Evolutionary conservation across 495 filamentous ascomycete genomes (phyloP), one percentile per base, ranked within the genome.

Genomic region (Hypoxylon crocopeplum): DNA sequence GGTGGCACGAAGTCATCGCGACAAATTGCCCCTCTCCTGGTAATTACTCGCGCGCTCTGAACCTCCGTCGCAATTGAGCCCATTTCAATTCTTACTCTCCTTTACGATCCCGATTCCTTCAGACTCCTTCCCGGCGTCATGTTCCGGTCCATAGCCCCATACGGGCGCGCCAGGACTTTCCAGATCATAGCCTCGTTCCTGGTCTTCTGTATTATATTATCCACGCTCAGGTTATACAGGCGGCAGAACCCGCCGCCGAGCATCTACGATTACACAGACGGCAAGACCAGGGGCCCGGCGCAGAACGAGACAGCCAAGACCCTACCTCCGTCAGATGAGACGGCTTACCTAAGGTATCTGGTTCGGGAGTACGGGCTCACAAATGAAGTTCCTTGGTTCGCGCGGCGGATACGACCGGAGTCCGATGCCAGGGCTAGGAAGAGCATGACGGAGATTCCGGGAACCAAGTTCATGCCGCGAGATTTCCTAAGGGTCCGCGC

Each of bases 241-340:
- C 59, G 30, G 5, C 62, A 41, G 11, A 13, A 55, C 25, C 33
- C 53, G 37, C 38, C 56, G 27, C 39, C 50, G 10, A 61, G 41
- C 20, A 52, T 48, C 15, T 54, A 64, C 42, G 56, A 61, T 4
- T 47, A 61, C 32, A 68, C 65, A 7, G 65, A 68, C 13, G 65
- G 65, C 1, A 53, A 53, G 47, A 55, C 59, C 6, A n/a, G 54
- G 13, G 54, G 54, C 5, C 8, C 55, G 53, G 24, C 24, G 62
- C 51, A 55, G 17, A 50, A 49, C 21, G 51, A 55, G 16, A 55
- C 47, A 0, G 30, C 27, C 1, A 29, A 2, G 12, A 8, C 33
- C 5, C n/a, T 7, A 5, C 44, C 44, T 3, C 25, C 22, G 11
- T 64, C 62, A 5, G 58, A 59, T 29, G 66, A 64, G 20, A 54